Percentiles rank a stretch among this genome's conserved stretches.
Conservation (phyloP, 345 rosid genomes). For the Orychophragmus violaceus region DNA sequence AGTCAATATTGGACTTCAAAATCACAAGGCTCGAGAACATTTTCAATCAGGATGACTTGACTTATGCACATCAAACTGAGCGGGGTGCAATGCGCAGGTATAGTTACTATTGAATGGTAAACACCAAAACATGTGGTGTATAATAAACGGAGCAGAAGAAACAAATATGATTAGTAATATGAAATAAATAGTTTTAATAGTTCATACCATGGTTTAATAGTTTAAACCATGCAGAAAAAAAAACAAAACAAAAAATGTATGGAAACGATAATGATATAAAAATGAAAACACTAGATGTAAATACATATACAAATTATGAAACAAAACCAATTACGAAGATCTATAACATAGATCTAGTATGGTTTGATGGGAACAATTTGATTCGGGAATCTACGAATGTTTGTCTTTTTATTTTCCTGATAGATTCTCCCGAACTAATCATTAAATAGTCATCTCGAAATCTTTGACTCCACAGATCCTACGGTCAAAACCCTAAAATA, state of each 20-base stretch:
- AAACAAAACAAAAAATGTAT: no score
- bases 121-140: background rate
- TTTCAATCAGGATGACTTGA: background rate
- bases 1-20: slow-evolving; percentile 14
- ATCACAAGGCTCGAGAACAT: slow-evolving; percentile 24
- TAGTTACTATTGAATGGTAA: background rate
- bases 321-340: background rate
- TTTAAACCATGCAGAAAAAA: no score
- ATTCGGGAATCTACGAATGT: slow-evolving; percentile 5
- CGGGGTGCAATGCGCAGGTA: background rate
- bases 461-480: slow-evolving; percentile 13
- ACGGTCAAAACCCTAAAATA: slow-evolving; percentile 11
- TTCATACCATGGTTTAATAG: no score
- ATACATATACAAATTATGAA: no score
- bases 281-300: no score
- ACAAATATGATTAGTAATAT: background rate
- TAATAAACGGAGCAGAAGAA: background rate
- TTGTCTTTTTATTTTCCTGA: background rate
- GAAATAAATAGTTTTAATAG: background rate
- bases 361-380: background rate
- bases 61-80: background rate
- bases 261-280: no score
- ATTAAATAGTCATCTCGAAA: slow-evolving; percentile 8
- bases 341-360: background rate
- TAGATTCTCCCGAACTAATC: background rate